Base-by-base conservation (phyloP, 23 red algal species). In the Gracilariopsis chorda region DNA sequence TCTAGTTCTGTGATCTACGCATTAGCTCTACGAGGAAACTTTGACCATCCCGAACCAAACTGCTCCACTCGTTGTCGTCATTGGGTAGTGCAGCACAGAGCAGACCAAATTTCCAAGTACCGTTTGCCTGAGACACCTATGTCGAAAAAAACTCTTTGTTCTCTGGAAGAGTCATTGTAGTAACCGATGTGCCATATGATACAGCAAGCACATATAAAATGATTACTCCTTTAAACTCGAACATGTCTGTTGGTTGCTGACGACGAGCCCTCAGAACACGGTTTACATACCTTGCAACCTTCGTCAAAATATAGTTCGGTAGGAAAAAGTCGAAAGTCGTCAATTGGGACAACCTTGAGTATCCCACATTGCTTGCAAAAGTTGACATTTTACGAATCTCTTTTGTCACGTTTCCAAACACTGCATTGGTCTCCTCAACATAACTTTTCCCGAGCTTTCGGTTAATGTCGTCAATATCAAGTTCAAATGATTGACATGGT, bases 81-180 rank as follows among this genome's bases (percentile, higher is more conserved):
- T 0, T 30, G n/a, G 23, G 32, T 43, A 10, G 51, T 61, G n/a
- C 27, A 36, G n/a, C 21, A 42, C 23, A 36, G 30, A 6, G 55
- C 48, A 20, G 55, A 83, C 34, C 49, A n/a, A 83, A 21, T 46
- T 4, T 83, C 78, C 33, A 8, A 39, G 78, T 64, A 83, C 64
- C 78, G 0, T 42, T 83, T 19, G 13, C 25, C 53, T 19, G 9
- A 41, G 16, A 83, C 57, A 0, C 55, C 51, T 9, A 83, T 56
- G 39, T 62, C 52, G 19, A 83, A 59, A 83, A 61, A 24, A 60
- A 60, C 7, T 58, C 56, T 11, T 3, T 46, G 49, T 83, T 58
- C 3, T 36, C 34, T 9, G 4, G 28, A 58, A 0, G 5, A 7
- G 49, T 37, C 9, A 83, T 58, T n/a, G 3, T 0, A 3, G 10